Evolutionary conservation across 129 eudicot genomes (phyloP).

Genomic region (Pulicaria dysenterica): DNA sequence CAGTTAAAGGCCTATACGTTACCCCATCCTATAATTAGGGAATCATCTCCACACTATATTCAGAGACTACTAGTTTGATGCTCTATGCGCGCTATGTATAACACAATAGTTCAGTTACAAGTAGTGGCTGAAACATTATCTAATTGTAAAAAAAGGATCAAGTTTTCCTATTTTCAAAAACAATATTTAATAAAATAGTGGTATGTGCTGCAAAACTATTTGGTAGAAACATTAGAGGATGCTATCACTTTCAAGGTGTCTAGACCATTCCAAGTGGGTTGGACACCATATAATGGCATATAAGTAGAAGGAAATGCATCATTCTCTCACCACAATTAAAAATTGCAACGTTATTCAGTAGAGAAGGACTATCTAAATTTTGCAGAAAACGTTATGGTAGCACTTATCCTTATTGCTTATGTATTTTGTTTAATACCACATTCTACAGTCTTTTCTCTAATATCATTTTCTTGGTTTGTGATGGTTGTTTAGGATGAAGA

Average conservation of each 20-base stretch:
- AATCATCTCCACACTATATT: background rate
- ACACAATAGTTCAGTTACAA: conserved; percentile 15
- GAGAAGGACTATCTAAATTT: conserved; percentile 16
- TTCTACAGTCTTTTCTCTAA: background rate
- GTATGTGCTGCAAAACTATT: background rate
- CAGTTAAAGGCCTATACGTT: background rate
- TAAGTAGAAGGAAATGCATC: conserved; percentile 39
- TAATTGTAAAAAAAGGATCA: background rate
- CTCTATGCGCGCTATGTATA: background rate
- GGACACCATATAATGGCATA: conserved; percentile 24
- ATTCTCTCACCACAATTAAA: conserved; percentile 12
- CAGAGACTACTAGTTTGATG: conserved; percentile 11
- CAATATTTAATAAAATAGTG: background rate
- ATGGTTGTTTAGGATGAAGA: conserved; percentile 50
- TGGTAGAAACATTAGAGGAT: conserved; percentile 7
- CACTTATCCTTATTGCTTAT: background rate
- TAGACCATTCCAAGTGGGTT: conserved; percentile 59
- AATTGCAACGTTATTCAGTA: conserved; percentile 20
- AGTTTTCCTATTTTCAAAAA: background rate
- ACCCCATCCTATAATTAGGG: background rate
- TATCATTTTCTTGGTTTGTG: conserved; percentile 6
- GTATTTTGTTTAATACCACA: background rate
- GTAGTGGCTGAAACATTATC: conserved; percentile 12
- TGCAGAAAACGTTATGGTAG: conserved; percentile 46
- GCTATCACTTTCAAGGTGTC: conserved; percentile 47